phyloP scores from a whole-genome alignment of 2,329 filamentous ascomycete species.

The Pseudopithomyces chartarum region DNA sequence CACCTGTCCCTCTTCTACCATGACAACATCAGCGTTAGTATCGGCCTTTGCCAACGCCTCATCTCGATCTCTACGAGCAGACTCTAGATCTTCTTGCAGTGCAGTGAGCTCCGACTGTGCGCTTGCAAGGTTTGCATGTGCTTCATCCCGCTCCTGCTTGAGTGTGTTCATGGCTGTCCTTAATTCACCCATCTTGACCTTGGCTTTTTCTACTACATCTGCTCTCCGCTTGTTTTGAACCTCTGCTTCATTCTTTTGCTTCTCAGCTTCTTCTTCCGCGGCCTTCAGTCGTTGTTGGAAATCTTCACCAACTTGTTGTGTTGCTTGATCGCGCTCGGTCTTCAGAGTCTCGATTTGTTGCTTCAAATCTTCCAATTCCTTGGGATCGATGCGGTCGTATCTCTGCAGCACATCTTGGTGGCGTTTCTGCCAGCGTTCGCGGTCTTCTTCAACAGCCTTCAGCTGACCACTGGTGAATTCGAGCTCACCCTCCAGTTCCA shows the following conservation, averaged over 20 bases:
- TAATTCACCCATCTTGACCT: constrained; percentile 5
- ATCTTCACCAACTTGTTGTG: constrained; percentile 52
- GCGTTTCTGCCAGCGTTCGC: constrained; percentile 93
- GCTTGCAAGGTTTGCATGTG: constrained; percentile 46
- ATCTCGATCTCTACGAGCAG: constrained; percentile 68
- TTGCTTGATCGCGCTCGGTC: constrained; percentile 59
- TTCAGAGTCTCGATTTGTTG: constrained; percentile 66
- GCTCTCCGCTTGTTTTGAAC: constrained; percentile 43
- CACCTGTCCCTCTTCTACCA: constrained; percentile 55
- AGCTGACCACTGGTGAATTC: constrained; percentile 86
- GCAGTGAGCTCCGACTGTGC: constrained; percentile 23
- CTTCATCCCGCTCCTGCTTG: neutral
- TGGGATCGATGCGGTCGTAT: constrained; percentile 92
- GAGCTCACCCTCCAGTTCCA: constrained; percentile 80
- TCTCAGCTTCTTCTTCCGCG: constrained; percentile 21
- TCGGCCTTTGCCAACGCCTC: constrained; percentile 57
- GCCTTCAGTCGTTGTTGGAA: constrained; percentile 54
- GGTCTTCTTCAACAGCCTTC: constrained; percentile 85
- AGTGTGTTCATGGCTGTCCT: neutral
- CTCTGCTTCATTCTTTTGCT: neutral
- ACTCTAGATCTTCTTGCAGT: constrained; percentile 57
- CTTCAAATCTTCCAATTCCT: constrained; percentile 88
- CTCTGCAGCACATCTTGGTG: constrained; percentile 95
- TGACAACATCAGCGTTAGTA: constrained; percentile 43
- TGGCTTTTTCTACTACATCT: constrained; percentile 42